Evolutionary conservation across 805 yeast species (phyloP).

Genomic region (Spathaspora passalidarum): DNA sequence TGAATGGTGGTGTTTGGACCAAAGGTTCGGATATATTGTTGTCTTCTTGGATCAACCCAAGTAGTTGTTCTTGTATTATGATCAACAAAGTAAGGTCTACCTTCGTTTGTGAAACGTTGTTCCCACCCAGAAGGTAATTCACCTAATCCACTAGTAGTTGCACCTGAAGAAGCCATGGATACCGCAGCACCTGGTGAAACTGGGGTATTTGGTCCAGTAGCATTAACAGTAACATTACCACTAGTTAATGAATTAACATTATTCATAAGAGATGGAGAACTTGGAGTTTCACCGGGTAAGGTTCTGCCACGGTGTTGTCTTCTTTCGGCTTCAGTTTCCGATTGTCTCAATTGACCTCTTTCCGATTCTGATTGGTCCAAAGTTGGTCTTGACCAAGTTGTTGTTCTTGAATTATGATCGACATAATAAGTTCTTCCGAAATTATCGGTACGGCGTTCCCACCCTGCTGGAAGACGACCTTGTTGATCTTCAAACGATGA

Average conservation of each 20-base stretch:
- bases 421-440: constrained; percentile 97
- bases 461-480: constrained; percentile 96
- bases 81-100: constrained; percentile 96
- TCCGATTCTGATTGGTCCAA: constrained; percentile 75
- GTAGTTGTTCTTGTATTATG: constrained; percentile 99
- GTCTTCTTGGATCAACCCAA: constrained; percentile 99
- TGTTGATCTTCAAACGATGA: constrained; percentile 96
- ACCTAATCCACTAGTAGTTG: constrained; percentile 93
- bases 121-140: constrained; percentile 99
- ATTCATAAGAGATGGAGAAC: constrained; percentile 27
- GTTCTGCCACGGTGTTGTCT: constrained; percentile 89
- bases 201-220: constrained; percentile 45
- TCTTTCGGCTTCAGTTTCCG: constrained; percentile 80
- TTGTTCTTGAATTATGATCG: constrained; percentile 95
- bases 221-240: constrained; percentile 48
- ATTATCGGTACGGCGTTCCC: constrained; percentile 98
- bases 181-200: constrained; percentile 68
- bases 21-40: constrained; percentile 93
- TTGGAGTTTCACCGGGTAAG: constrained; percentile 62
- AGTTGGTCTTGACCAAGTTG: constrained; percentile 99
- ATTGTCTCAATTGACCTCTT: constrained; percentile 58
- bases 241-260: constrained; percentile 24
- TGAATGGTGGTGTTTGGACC: constrained; percentile 90
- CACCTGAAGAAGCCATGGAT: constrained; percentile 71
- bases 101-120: constrained; percentile 96